Base-by-base conservation (phyloP, 208 protist genomes). In the Leishmania braziliensis region DNA sequence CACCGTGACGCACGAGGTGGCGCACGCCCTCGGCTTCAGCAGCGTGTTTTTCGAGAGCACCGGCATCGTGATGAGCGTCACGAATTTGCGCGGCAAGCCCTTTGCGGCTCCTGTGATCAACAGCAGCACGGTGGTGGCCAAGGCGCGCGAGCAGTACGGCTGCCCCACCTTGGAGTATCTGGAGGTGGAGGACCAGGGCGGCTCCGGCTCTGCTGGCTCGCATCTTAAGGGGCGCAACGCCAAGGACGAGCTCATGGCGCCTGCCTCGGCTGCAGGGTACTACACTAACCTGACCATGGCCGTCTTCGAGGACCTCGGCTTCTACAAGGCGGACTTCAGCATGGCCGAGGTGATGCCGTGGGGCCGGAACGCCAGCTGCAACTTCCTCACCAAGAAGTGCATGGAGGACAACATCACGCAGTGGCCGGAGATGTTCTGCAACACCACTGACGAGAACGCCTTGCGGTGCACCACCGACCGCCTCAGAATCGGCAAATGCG, bases 11-110 rank as follows among this genome's bases (percentile, higher is more conserved):
- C 96, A 98, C 76, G 95, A 97, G 85, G 81, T 98, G 0, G 81
- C 93, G 9, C 96, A 98, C 87, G 91, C 93, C 23, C 83, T 98
- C 39, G 96, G 96, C 9, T 98, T 96, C 72, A 73, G n/a, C 63
- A 58, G 12, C 20, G 69, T 0, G 1, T 75, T 77, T 60, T 94
- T 90, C 69, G n/a, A 65, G 8, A 75, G 8, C 12, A 3, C 33
- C 23, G 46, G 33, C 20, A 84, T 91, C 20, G 10, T 77, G n/a
- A 5, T 0, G 23, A 74, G 23, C 51, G 75, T 84, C 58, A 60
- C 60, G 1, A 73, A 58, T 14, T 0, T 36, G 36, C 36, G 36
- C 36, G 36, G 36, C 36, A 36, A 36, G 36, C 36, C 36, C 36
- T 36, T 85, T 58, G 43, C 70, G 33, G 83, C 85, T 39, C 12